phyloP scores from a whole-genome alignment of 2,329 filamentous ascomycete species.

The Drechslera avenae region DNA sequence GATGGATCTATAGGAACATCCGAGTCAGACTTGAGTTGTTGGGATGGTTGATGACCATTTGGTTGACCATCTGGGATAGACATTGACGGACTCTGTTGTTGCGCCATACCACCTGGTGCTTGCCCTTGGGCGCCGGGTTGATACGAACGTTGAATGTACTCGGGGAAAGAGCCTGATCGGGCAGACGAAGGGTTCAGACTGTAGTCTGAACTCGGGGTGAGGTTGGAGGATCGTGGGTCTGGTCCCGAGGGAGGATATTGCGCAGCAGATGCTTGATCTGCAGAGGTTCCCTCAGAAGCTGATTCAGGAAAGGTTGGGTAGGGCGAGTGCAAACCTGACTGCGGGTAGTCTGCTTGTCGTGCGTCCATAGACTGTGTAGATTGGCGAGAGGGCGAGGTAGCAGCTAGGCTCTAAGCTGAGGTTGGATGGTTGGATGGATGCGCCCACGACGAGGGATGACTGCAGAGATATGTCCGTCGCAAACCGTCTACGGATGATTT shows the following conservation, averaged over 20 bases:
- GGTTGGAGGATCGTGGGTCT: constrained; percentile 75
- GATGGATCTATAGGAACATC: constrained; percentile 99
- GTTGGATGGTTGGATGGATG: constrained; percentile 39
- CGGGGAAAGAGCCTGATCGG: constrained; percentile 83
- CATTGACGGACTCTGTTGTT: constrained; percentile 98
- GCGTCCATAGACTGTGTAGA: constrained; percentile 59
- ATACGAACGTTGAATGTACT: constrained; percentile 83
- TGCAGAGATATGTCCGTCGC: constrained; percentile 56
- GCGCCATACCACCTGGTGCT: constrained; percentile 90
- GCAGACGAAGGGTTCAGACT: constrained; percentile 74
- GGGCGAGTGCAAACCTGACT: constrained; percentile 62
- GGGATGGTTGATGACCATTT: constrained; percentile 69
- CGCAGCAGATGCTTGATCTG: constrained; percentile 93
- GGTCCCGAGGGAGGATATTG: constrained; percentile 79
- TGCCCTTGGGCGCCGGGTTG: constrained; percentile 74
- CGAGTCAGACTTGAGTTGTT: constrained; percentile 87
- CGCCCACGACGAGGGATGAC: constrained; percentile 51
- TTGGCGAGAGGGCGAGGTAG: constrained; percentile 37
- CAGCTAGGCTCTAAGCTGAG: constrained; percentile 48
- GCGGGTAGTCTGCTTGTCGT: constrained; percentile 58
- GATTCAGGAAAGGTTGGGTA: constrained; percentile 60
- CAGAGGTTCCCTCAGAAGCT: constrained; percentile 81
- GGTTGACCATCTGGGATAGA: constrained; percentile 78
- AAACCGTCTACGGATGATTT: constrained; percentile 46
- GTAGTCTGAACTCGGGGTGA: constrained; percentile 91